Evolutionary conservation across 73 alveolate species (phyloP), one percentile per base, ranked within the genome.

Genomic region (Paramecium sexaurelia): DNA sequence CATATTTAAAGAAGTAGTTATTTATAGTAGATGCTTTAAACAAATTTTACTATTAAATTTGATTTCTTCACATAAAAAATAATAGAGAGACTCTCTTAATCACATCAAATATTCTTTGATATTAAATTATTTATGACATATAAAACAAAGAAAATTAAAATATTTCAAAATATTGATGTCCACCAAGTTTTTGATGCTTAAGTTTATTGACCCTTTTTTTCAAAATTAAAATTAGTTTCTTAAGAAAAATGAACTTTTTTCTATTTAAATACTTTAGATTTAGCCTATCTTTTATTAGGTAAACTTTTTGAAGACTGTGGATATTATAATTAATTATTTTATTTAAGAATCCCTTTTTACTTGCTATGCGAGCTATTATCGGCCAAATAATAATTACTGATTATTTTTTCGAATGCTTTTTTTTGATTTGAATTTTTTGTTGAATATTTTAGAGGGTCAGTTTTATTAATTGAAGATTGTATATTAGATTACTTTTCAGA

Each of bases 221-320:
- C 83, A 32, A 61, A 61, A 61, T 26, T 61, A 26, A 61, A 61
- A 32, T 61, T 61, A 10, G 83, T 61, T 1, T 61, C 83, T 6
- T 61, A 32, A 61, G 83, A 61, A 32, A 61, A 61, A 61, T 61
- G 83, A 15, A 61, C 83, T 61, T 27, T 24, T 61, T 61, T 61
- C 26, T 61, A 26, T 11, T 61, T 51, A 22, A 17, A 51, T 51
- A 19, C 1, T 51, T 51, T 51, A 1, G 43, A 27, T 19, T 32
- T 61, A 3, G 83, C 27, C 29, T 22, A 3, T 26, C 3, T 1
- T 61, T 26, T 61, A 61, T 61, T 61, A 11, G 83, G 83, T 11
- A 61, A 19, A 26, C 83, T 61, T 61, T 61, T 61, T 1, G 83
- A 29, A 32, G 83, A 26, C 5, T 7, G 24, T 13, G 83, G 19